Conservation (phyloP, 2,329 filamentous ascomycete species). For the Calonectria hawksworthii region DNA sequence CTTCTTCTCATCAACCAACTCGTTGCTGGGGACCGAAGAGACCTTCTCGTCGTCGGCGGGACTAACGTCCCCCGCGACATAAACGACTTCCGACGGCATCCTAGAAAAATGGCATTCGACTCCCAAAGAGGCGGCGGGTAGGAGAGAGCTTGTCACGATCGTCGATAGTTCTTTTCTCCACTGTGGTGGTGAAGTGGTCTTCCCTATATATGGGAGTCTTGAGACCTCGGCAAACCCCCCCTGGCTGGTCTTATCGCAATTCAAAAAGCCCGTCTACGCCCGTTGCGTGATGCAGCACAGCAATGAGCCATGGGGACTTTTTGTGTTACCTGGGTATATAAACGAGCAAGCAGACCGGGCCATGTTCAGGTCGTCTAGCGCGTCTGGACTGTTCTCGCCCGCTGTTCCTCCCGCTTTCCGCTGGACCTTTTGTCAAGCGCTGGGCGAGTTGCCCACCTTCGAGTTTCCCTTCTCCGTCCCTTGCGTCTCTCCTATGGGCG, state of each 20-base stretch:
- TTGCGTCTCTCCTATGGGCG: not conserved
- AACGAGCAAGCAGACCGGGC: not conserved
- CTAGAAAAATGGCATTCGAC: not conserved
- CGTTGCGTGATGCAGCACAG: not conserved
- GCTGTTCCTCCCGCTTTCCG: not conserved
- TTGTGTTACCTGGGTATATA: not conserved
- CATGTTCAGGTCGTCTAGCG: not conserved
- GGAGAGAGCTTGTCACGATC: not conserved
- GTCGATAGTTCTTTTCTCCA: not conserved
- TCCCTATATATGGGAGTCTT: not conserved
- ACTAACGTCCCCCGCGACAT: not conserved
- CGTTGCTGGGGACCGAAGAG: constrained; percentile 33
- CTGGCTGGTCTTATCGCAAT: not conserved
- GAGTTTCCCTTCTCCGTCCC: not conserved
- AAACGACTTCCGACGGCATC: constrained; percentile 3
- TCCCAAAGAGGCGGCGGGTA: not conserved
- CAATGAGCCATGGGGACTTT: not conserved
- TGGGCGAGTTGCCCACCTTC: not conserved
- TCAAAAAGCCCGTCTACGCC: not conserved
- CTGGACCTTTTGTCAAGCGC: not conserved
- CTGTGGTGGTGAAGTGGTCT: not conserved
- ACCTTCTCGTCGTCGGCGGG: constrained; percentile 46
- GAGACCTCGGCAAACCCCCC: not conserved
- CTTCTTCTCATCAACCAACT: constrained; percentile 34
- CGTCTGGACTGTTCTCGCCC: not conserved